phyloP scores from a whole-genome alignment of 2,329 filamentous ascomycete genomes.

The Metarhizium sp. region DNA sequence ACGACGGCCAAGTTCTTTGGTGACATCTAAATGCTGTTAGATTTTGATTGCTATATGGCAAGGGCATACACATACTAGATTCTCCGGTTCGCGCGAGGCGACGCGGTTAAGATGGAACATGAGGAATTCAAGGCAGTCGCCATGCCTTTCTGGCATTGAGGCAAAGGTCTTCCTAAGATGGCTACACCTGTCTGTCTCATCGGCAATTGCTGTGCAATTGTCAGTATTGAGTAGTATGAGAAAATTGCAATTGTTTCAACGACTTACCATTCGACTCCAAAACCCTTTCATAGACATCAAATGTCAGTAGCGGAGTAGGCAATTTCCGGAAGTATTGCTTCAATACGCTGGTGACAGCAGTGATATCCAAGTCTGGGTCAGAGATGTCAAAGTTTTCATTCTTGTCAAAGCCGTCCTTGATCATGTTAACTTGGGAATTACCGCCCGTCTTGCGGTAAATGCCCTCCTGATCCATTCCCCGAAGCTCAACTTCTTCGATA shows the following conservation, averaged over 20 bases:
- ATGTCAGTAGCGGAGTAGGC: conserved; percentile 81
- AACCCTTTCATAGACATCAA: conserved; percentile 82
- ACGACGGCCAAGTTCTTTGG: conserved; percentile 94
- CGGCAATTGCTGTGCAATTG: conserved; percentile 45
- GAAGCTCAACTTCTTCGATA: conserved; percentile 90
- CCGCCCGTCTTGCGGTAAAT: conserved; percentile 98
- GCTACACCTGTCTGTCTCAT: conserved; percentile 57
- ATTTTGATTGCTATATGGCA: background rate
- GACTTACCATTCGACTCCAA: conserved; percentile 68
- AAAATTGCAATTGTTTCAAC: background rate
- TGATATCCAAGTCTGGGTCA: conserved; percentile 88
- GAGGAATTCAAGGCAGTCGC: conserved; percentile 84
- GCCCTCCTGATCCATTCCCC: conserved; percentile 95
- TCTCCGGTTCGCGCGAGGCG: conserved; percentile 71
- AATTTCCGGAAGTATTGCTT: conserved; percentile 98
- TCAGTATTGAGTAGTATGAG: background rate
- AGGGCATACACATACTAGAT: conserved; percentile 52
- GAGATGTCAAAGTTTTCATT: conserved; percentile 84
- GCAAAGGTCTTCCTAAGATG: conserved; percentile 67
- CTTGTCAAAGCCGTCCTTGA: conserved; percentile 87
- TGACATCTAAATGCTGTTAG: conserved; percentile 60
- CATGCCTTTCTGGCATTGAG: conserved; percentile 72
- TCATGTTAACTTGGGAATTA: conserved; percentile 78
- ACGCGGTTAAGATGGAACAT: conserved; percentile 89
- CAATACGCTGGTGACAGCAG: conserved; percentile 86